A percentile compares a stretch with the other conserved stretches of the same genome.
These are phyloP conservation scores for Tetrastigma voinierianum DNA, from an alignment of 164 flowering plant genomes.

Conservation along the genomic window DNA sequence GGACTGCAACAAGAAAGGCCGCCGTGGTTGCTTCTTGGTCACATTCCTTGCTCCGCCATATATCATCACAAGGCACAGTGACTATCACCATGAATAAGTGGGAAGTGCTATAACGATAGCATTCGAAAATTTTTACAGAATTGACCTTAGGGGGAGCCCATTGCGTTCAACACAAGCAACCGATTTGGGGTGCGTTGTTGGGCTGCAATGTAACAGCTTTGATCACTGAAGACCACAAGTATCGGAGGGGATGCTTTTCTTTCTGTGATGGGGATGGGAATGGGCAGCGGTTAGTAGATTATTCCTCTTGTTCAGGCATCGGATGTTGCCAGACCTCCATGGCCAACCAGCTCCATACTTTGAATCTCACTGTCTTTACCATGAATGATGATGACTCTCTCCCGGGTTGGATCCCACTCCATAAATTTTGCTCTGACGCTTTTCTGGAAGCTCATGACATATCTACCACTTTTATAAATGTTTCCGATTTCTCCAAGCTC, in stretches of 20 bases:
- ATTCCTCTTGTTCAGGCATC: constrained; percentile 22
- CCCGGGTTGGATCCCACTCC: constrained; percentile 1
- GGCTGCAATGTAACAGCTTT: constrained; percentile 27
- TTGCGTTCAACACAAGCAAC: constrained; percentile 14
- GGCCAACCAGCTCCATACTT: constrained; percentile 10
- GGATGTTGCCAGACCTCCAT: constrained; percentile 31
- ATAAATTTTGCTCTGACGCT: constrained; percentile 17
- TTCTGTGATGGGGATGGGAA: constrained; percentile 14
- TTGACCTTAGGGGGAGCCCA: constrained; percentile 1
- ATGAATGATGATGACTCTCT: neutral
- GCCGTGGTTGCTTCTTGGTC: neutral
- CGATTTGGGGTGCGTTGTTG: constrained; percentile 17
- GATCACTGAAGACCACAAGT: neutral
- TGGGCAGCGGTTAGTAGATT: neutral
- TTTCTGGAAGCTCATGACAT: no score
- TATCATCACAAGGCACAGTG: no score
- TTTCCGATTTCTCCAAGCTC: constrained; percentile 16
- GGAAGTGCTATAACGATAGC: no score
- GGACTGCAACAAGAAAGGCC: no score
- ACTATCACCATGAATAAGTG: no score
- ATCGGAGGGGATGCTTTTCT: constrained; percentile 10
- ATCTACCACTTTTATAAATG: constrained; percentile 17
- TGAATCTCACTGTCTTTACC: constrained; percentile 2
- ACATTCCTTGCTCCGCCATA: neutral
- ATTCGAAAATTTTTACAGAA: no score